Evolutionary conservation across 495 filamentous ascomycete species (phyloP).

Genomic region (Sphaerosporella brunnea): DNA sequence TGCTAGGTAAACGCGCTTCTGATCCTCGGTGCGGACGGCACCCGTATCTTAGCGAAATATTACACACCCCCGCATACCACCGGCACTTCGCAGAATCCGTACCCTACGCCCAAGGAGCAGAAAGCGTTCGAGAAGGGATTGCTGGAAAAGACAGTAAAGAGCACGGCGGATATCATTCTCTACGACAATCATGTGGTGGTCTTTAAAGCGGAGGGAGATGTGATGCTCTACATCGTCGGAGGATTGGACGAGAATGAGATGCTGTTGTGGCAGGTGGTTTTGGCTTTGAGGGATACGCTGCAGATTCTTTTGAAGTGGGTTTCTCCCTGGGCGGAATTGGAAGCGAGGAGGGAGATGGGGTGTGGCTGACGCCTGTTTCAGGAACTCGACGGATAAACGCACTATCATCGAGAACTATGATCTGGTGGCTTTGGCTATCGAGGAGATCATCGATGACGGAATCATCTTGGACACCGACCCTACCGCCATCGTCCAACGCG

Average conservation of each 20-base stretch:
- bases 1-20: constrained; percentile 64
- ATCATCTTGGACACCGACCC: constrained; percentile 95
- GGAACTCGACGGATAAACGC: constrained; percentile 88
- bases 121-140: constrained; percentile 92
- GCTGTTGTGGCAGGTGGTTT: constrained; percentile 76
- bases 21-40: constrained; percentile 74
- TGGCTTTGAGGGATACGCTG: constrained; percentile 74
- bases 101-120: constrained; percentile 78
- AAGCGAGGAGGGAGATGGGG: no score
- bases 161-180: constrained; percentile 82
- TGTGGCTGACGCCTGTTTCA: constrained; percentile 26
- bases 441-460: constrained; percentile 92
- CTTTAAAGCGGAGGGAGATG: constrained; percentile 93
- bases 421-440: constrained; percentile 71
- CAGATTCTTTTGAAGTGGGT: constrained; percentile 77
- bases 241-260: constrained; percentile 92
- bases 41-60: constrained; percentile 88
- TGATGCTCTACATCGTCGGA: constrained; percentile 91
- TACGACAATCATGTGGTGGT: constrained; percentile 90
- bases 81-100: constrained; percentile 41
- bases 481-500: constrained; percentile 71
- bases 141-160: constrained; percentile 93
- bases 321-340: background rate
- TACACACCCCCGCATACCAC: constrained; percentile 66
- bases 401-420: constrained; percentile 98